phyloP scores from a whole-genome alignment of 106 monocot species.

The Dendrobium catenatum region DNA sequence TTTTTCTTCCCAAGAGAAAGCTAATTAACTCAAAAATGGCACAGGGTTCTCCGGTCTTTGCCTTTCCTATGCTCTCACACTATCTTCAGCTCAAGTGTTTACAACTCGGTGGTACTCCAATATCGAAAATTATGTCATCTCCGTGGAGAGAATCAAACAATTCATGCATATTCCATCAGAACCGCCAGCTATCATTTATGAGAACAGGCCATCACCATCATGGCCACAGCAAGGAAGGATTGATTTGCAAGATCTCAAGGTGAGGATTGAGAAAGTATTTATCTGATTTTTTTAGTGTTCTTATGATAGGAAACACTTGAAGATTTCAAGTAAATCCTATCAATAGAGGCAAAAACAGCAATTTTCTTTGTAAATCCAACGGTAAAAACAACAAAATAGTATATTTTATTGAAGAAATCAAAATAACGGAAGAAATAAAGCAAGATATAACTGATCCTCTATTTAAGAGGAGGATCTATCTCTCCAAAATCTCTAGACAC shows the following conservation, averaged over 20 bases:
- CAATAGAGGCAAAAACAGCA: too few species aligned
- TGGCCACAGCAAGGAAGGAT: slow-evolving; percentile 77
- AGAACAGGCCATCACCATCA: slow-evolving; percentile 42
- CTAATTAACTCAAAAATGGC: background rate
- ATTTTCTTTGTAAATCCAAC: too few species aligned
- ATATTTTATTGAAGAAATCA: too few species aligned
- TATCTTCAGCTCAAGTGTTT: slow-evolving; percentile 51
- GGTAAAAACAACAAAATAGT: too few species aligned
- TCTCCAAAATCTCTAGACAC: too few species aligned
- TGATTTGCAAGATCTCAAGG: slow-evolving; percentile 55
- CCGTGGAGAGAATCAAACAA: slow-evolving; percentile 69
- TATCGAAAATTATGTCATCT: slow-evolving; percentile 67
- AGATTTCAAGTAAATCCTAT: too few species aligned
- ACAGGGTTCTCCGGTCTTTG: slow-evolving; percentile 64
- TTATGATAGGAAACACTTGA: too few species aligned
- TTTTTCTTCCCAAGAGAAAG: background rate
- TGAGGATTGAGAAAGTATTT: slow-evolving; percentile 9
- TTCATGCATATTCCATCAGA: slow-evolving; percentile 62
- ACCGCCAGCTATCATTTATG: slow-evolving; percentile 41
- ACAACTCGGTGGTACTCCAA: slow-evolving; percentile 57
- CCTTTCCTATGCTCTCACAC: slow-evolving; percentile 64
- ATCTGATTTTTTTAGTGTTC: too few species aligned
- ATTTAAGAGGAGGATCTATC: too few species aligned
- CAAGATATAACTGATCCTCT: too few species aligned
- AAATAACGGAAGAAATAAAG: too few species aligned